Conservation (phyloP, 2,329 filamentous ascomycete species). For the Talaromyces sp. region DNA sequence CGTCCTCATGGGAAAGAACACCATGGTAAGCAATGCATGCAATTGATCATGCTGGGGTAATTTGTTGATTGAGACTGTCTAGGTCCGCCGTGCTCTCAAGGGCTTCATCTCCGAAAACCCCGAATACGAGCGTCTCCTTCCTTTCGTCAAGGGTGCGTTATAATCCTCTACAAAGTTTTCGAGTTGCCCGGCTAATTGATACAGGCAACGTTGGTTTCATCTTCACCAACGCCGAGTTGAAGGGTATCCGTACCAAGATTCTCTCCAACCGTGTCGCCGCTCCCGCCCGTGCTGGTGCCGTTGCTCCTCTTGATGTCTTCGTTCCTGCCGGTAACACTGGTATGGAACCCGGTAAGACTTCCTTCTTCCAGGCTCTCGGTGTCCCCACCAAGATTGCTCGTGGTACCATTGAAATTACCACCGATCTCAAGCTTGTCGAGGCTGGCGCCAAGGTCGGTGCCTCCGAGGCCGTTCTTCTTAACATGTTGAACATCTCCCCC, state of each 20-base stretch:
- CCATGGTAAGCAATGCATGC: conserved; percentile 67
- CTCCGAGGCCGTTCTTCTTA: conserved; percentile 97
- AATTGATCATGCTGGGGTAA: conserved; percentile 16
- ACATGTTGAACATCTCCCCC: conserved; percentile 99
- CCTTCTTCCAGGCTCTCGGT: conserved; percentile 99
- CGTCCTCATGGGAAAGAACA: conserved; percentile 99
- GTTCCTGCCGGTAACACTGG: conserved; percentile 98
- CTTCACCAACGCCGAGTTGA: conserved; percentile 97
- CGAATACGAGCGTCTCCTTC: conserved; percentile 97
- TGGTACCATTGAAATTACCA: conserved; percentile 99
- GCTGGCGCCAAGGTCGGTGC: conserved; percentile 90
- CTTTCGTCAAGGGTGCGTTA: conserved; percentile 74
- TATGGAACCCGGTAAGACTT: conserved; percentile 99
- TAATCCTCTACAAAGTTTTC: not conserved
- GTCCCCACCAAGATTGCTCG: conserved; percentile 99
- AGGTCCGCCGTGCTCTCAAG: conserved; percentile 96
- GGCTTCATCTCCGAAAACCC: conserved; percentile 86
- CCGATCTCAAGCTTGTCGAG: conserved; percentile 97
- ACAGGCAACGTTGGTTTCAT: conserved; percentile 94
- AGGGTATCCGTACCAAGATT: conserved; percentile 89
- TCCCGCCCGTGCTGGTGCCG: conserved; percentile 93
- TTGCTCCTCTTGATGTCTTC: conserved; percentile 91
- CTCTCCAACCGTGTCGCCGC: conserved; percentile 96
- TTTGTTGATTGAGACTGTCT: conserved; percentile 17
- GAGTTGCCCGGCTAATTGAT: too few species aligned